These are phyloP conservation scores for Haplosporangium sp. DNA, from an alignment of 371 early-diverging fungal genomes.

Conservation along the genomic window DNA sequence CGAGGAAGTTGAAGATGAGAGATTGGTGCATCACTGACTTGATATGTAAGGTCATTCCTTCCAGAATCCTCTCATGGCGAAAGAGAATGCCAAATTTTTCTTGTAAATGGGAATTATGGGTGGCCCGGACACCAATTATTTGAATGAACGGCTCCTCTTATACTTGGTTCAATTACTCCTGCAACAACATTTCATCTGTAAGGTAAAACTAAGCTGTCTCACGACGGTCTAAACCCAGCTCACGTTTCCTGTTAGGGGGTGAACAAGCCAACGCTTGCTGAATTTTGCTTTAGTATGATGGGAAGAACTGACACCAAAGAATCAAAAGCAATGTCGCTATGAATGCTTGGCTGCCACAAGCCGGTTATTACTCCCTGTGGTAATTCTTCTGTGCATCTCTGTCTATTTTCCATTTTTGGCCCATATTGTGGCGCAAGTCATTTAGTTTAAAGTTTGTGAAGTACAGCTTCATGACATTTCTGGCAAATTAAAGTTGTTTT, in stretches of 20 bases:
- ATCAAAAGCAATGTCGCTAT: too few species aligned
- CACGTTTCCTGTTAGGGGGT: background rate
- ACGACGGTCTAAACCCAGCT: background rate
- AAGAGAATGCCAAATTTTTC: background rate
- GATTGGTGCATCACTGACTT: background rate
- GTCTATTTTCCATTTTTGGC: too few species aligned
- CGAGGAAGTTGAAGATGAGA: background rate
- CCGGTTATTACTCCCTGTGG: too few species aligned
- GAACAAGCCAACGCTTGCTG: constrained; percentile 1
- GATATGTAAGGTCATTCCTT: constrained; percentile 4
- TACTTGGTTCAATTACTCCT: background rate
- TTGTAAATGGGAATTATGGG: too few species aligned
- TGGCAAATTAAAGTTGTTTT: too few species aligned
- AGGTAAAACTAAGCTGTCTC: background rate
- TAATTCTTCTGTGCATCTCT: too few species aligned
- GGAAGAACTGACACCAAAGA: background rate
- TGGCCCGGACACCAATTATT: background rate
- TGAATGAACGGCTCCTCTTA: background rate
- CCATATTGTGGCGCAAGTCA: too few species aligned
- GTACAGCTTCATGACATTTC: too few species aligned
- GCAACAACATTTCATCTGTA: constrained; percentile 1
- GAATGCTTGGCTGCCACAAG: too few species aligned
- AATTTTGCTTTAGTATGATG: background rate
- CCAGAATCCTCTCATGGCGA: background rate
- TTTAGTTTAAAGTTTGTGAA: too few species aligned